A percentile compares a stretch with the other conserved stretches of the same genome.
These are phyloP conservation scores for Sclerotinia spermophila DNA, from an alignment of 2,329 filamentous ascomycete genomes.

Conservation along the genomic window DNA sequence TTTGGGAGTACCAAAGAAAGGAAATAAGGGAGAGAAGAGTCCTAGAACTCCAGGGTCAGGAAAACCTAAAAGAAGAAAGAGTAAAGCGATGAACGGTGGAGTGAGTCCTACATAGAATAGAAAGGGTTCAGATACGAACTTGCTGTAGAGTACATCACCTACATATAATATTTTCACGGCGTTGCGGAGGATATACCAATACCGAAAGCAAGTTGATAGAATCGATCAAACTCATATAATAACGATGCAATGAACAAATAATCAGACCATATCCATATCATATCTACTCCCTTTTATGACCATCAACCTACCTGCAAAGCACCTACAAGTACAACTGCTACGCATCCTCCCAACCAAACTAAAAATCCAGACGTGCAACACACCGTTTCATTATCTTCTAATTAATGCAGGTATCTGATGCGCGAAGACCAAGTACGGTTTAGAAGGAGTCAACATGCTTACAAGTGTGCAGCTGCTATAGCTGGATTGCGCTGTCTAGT, in stretches of 20 bases:
- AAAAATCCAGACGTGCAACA: constrained; percentile 19
- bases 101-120: constrained; percentile 26
- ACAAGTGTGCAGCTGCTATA: neutral
- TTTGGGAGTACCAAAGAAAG: constrained; percentile 32
- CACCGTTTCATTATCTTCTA: neutral
- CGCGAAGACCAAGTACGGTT: neutral
- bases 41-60: constrained; percentile 35
- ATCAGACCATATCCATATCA: neutral
- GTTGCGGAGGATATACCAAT: constrained; percentile 5
- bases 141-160: constrained; percentile 2
- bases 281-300: neutral
- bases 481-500: constrained; percentile 1
- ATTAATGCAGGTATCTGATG: neutral
- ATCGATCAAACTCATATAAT: neutral
- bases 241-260: constrained; percentile 4
- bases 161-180: neutral
- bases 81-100: constrained; percentile 25
- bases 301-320: neutral
- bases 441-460: neutral
- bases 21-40: constrained; percentile 34
- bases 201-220: neutral
- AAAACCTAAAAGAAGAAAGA: constrained; percentile 42
- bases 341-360: constrained; percentile 2
- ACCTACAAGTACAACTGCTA: constrained; percentile 8
- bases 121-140: neutral